Percentiles rank a stretch among this genome's conserved stretches.
These are phyloP conservation scores for Dalbergia cochinchinensis DNA, from an alignment of 306 rosid genomes.

Conservation along the genomic window DNA sequence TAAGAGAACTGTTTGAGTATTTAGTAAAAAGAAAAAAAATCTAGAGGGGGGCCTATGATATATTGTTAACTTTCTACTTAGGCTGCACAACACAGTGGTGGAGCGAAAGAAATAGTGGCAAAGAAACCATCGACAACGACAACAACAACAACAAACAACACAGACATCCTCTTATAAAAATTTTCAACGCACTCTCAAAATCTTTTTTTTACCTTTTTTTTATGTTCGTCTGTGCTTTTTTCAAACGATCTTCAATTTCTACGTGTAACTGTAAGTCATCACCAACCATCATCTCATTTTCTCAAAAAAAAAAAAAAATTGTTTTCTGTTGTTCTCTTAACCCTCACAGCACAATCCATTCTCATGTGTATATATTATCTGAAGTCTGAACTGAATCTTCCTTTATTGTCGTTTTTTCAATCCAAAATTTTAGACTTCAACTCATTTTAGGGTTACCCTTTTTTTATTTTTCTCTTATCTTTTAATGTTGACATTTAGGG, in stretches of 20 bases:
- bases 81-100: not conserved
- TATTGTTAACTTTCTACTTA: not conserved
- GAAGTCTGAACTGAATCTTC: not conserved
- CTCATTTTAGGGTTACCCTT: constrained; percentile 39
- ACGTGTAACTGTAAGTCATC: not conserved
- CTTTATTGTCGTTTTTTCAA: constrained; percentile 23
- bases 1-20: too few relatives aligned
- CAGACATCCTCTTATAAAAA: not conserved
- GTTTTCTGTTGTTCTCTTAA: not conserved
- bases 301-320: not conserved
- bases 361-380: not conserved
- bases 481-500: constrained; percentile 40
- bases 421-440: constrained; percentile 5
- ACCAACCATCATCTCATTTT: not conserved
- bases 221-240: too few relatives aligned
- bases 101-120: not conserved
- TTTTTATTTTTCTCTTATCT: not conserved
- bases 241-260: not conserved
- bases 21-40: too few relatives aligned
- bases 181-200: not conserved
- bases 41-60: not conserved
- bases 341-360: not conserved
- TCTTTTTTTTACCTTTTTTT: too few relatives aligned
- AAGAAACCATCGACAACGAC: not conserved
- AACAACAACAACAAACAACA: too few relatives aligned